phyloP scores from a whole-genome alignment of 345 rosid species.

The Eucalyptus rudis region DNA sequence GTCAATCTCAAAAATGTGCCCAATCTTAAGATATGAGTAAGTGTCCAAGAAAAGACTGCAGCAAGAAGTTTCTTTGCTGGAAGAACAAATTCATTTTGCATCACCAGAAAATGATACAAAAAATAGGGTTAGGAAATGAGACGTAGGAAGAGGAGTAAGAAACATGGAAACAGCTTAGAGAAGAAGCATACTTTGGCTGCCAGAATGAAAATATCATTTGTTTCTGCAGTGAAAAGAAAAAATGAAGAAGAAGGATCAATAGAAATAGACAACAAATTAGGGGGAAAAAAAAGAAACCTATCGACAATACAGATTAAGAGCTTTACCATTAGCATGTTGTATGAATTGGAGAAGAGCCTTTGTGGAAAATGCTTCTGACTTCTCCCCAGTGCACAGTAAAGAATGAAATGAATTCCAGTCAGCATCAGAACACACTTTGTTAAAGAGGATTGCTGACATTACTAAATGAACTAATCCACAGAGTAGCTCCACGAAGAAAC shows the following conservation, averaged over 20 bases:
- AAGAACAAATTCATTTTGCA: background rate
- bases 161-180: background rate
- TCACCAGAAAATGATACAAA: background rate
- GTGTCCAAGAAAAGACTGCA: background rate
- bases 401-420: constrained; percentile 76
- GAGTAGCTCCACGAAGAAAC: background rate
- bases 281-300: background rate
- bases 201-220: constrained; percentile 87
- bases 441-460: constrained; percentile 7
- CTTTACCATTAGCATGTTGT: constrained; percentile 41
- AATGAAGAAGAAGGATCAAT: background rate
- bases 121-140: background rate
- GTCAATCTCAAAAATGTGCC: background rate
- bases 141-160: background rate
- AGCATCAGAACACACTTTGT: constrained; percentile 56
- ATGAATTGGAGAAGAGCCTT: constrained; percentile 50
- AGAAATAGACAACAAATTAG: background rate
- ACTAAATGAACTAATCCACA: background rate
- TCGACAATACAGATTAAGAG: background rate
- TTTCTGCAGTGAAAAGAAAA: constrained; percentile 34
- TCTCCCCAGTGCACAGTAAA: constrained; percentile 76
- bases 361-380: constrained; percentile 31
- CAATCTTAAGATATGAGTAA: background rate
- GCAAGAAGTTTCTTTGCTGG: background rate
- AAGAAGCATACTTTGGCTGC: constrained; percentile 69